Conservation (phyloP, 495 filamentous ascomycete species). For the Thermothielavioides terrestris region DNA sequence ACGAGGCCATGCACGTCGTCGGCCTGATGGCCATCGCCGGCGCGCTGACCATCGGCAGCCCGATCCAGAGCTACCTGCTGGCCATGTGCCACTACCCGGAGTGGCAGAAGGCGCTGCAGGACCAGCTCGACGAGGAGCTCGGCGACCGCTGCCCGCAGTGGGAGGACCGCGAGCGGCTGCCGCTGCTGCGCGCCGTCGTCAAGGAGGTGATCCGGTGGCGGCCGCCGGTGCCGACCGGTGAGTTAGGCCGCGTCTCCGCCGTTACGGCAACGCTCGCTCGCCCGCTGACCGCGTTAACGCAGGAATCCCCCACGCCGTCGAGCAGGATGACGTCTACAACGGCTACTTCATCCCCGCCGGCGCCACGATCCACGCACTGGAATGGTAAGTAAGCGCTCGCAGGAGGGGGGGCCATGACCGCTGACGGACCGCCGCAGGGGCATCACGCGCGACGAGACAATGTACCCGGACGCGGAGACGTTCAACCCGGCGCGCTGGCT, state of each 20-base stretch:
- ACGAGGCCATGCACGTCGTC: slow-evolving; percentile 38
- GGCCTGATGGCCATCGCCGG: slow-evolving; percentile 43
- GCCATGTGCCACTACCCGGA: slow-evolving; percentile 54
- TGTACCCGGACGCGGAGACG: slow-evolving; percentile 53
- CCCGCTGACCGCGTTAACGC: neutral
- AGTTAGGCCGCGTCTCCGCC: neutral
- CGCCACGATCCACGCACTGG: slow-evolving; percentile 50
- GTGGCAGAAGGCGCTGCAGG: slow-evolving; percentile 44
- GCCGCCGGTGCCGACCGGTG: slow-evolving; percentile 45
- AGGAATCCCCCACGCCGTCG: slow-evolving; percentile 47
- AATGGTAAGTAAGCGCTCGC: slow-evolving; percentile 40
- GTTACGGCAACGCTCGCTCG: neutral
- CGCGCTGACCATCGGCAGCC: slow-evolving; percentile 39
- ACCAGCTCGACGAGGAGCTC: slow-evolving; percentile 46
- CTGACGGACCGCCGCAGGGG: slow-evolving; percentile 36
- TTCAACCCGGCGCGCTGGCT: slow-evolving; percentile 50
- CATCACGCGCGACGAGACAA: slow-evolving; percentile 50
- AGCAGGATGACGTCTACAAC: slow-evolving; percentile 47
- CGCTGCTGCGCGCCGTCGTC: slow-evolving; percentile 47
- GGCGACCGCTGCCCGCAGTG: slow-evolving; percentile 41
- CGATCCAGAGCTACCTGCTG: slow-evolving; percentile 49
- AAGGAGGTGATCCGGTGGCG: slow-evolving; percentile 56
- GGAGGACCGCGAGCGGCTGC: slow-evolving; percentile 38
- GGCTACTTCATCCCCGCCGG: slow-evolving; percentile 49
- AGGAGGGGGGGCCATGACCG: neutral